Evolutionary conservation across 768 basidiomycete species (phyloP).

Genomic region (Hygrocybe coccinea): DNA sequence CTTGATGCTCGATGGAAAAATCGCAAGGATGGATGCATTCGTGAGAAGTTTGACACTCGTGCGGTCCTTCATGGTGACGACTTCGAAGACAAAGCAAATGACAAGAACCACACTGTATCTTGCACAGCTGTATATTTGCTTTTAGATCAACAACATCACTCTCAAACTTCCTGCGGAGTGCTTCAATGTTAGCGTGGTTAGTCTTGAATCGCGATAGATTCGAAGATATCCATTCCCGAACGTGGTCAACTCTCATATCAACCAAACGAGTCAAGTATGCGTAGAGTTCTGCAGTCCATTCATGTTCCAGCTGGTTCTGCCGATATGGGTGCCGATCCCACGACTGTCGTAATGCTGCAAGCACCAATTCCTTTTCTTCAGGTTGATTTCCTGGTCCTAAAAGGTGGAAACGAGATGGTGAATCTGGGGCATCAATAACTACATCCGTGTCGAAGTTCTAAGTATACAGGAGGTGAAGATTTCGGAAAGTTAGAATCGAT

Average conservation of each 20-base stretch:
- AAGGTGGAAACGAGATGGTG: constrained; percentile 31
- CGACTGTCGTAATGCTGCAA: background rate
- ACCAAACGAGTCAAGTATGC: constrained; percentile 37
- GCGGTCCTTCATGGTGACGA: constrained; percentile 40
- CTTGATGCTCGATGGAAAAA: constrained; percentile 35
- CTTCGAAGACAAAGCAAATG: constrained; percentile 45
- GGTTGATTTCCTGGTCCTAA: constrained; percentile 8
- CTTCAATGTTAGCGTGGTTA: constrained; percentile 41
- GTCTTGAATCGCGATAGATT: constrained; percentile 48
- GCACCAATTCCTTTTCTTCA: background rate
- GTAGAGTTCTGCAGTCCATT: constrained; percentile 39
- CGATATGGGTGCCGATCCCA: constrained; percentile 19
- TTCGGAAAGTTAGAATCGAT: background rate
- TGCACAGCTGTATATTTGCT: constrained; percentile 46
- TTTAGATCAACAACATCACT: constrained; percentile 42
- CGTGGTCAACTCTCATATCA: constrained; percentile 42
- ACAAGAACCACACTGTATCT: constrained; percentile 43
- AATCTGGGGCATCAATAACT: constrained; percentile 36
- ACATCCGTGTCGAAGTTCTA: constrained; percentile 53
- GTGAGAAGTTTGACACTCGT: constrained; percentile 52
- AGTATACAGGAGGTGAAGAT: background rate
- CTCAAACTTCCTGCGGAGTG: constrained; percentile 42
- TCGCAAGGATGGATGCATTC: constrained; percentile 42
- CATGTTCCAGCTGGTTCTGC: constrained; percentile 32
- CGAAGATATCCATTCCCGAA: constrained; percentile 46